phyloP scores from a whole-genome alignment of 495 filamentous ascomycete genomes.

The Xylaria castorea region DNA sequence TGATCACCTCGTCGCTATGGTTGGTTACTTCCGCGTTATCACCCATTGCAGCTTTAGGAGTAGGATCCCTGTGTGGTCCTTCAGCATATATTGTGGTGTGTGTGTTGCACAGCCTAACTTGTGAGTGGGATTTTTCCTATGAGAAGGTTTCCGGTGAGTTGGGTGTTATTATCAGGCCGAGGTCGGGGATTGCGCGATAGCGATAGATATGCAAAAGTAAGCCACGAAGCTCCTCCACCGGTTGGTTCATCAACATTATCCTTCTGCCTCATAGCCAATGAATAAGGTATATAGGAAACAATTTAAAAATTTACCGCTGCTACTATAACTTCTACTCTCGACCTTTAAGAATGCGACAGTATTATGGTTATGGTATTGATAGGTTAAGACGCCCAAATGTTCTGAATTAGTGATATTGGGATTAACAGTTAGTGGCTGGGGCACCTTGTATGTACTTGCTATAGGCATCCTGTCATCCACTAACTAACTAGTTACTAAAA shows the following conservation, averaged over 20 bases:
- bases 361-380: background rate
- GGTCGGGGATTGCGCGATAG: slow-evolving; percentile 3
- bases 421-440: background rate
- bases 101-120: background rate
- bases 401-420: background rate
- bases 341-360: background rate
- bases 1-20: slow-evolving; percentile 32
- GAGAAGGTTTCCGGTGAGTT: background rate
- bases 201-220: background rate
- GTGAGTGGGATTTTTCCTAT: background rate
- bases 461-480: background rate
- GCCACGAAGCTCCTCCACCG: background rate
- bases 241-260: background rate
- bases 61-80: no score
- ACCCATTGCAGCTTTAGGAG: slow-evolving; percentile 19
- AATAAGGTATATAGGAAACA: background rate
- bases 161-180: background rate
- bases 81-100: background rate
- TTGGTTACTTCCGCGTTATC: slow-evolving; percentile 19
- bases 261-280: background rate
- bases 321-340: background rate
- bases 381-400: background rate
- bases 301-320: background rate
- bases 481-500: no score
- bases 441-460: background rate